Base-by-base conservation (phyloP, 805 yeast genomes). In the Metschnikowia dekortorum region DNA sequence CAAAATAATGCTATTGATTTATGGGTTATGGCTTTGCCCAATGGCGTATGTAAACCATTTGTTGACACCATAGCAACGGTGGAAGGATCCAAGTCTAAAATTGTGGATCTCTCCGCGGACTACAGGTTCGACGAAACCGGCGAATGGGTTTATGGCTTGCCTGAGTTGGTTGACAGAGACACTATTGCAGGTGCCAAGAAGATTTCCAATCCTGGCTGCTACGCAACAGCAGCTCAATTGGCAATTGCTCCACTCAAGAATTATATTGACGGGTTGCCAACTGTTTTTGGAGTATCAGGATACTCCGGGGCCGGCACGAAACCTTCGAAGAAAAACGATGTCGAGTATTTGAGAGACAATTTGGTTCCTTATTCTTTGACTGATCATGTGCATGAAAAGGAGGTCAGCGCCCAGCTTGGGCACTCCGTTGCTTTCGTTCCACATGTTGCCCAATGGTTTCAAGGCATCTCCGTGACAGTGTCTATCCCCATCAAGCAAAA, bases 1-100 rank as follows among this genome's bases (percentile, higher is more conserved):
- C 78, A 83, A 56, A 74, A 82, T 44, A 81, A 83, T 45, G 87
- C 81, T 48, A 88, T 94, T 51, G 99, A 94, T 63, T 85, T 91
- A 47, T 94, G 99, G 99, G 96, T 95, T 29, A 94, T 95, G 99
- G 99, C 99, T 1, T 79, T 94, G 62, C 99, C 99, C 56, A 94
- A 94, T 67, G 97, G 97, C 44, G 97, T 94, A 36, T 94, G 98
- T 65, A 83, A 84, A 65, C 94, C 90, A 49, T 87, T 87, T 66
- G 94, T 87, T 37, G 84, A 84, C 16, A 89, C 92, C 28, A 87
- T 87, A 59, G 88, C 84, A 57, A 75, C 83, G 18, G 87, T 84
- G 30, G 63, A 65, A n/a, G 60, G 62, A 44, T 86, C 91, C 42
- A 76, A 82, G 42, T 84, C 87, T 14, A 94, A 90, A 63, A 89